Percentiles rank a stretch among this genome's conserved stretches.
Evolutionary conservation across 164 flowering plant genomes (phyloP).

Genomic region (Nelumbo lutea): DNA sequence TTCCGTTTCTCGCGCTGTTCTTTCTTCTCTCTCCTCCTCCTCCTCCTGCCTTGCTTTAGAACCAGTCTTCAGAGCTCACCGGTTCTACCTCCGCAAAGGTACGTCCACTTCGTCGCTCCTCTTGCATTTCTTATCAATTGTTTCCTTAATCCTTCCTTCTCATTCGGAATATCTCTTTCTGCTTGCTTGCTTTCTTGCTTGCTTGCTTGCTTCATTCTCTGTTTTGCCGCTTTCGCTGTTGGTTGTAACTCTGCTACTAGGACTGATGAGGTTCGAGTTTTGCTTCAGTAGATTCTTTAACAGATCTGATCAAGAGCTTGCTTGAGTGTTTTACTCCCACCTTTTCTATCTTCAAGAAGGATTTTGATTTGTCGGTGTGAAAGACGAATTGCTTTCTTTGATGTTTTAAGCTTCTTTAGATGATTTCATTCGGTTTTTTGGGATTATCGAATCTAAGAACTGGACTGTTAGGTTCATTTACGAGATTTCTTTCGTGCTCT

Average conservation of each 20-base stretch:
- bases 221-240: not conserved
- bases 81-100: slow-evolving; percentile 5
- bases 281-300: not conserved
- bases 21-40: not conserved
- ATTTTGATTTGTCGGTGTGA: not conserved
- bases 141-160: not conserved
- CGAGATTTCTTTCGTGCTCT: too few relatives aligned
- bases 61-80: not conserved
- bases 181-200: not conserved
- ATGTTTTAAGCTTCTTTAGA: not conserved
- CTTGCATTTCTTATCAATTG: not conserved
- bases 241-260: not conserved
- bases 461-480: not conserved
- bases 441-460: too few relatives aligned
- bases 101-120: not conserved
- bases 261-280: not conserved
- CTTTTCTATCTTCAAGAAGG: not conserved
- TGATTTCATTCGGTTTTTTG: too few relatives aligned
- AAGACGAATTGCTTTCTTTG: not conserved
- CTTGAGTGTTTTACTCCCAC: not conserved
- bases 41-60: not conserved
- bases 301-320: not conserved
- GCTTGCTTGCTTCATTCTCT: not conserved
- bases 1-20: not conserved
- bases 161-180: not conserved